Evolutionary conservation across 139 green algal genomes (phyloP), one percentile per base, ranked within the genome.

Genomic region (Mychonastes homosphaera): DNA sequence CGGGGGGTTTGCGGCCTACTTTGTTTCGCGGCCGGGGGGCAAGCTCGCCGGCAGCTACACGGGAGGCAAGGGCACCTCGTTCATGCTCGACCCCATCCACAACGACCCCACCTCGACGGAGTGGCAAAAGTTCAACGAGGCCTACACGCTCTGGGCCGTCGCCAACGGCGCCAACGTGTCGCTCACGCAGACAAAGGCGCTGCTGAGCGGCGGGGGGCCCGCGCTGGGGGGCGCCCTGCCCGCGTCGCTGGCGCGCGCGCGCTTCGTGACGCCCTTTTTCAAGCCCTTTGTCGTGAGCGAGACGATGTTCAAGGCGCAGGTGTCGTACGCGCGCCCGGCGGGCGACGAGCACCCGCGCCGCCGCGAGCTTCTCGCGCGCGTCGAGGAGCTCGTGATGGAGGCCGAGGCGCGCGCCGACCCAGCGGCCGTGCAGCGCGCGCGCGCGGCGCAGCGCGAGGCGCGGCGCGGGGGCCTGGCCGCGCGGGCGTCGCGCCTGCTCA

Each of bases 1-100:
- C 2, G 18, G 23, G 6, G 54, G 54, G 39, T 51, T 48, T 16
- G 54, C 32, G 39, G 32, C 51, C 1, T 62, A 62, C 38, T 62
- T 62, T 41, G 54, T 62, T 6, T n/a, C 27, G n/a, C n/a, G n/a
- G n/a, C n/a, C n/a, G n/a, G n/a, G n/a, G n/a, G n/a, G n/a, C n/a
- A n/a, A n/a, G n/a, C 56, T 43, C 13, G 15, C 5, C 2, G 56
- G 56, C 56, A 63, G 47, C 56, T 63, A 47, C 41, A 30, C 9
- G 19, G 28, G 15, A 3, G 29, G 29, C 6, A 41, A 41, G 6
- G 56, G 56, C 6, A 18, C 47, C 16, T 47, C 29, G 41, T 63
- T 63, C 41, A 63, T 63, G 56, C 4, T 63, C 29, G 56, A 63
- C 33, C 56, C 56, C 27, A 54, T 63, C 56, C 44, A 32, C 13